These are phyloP conservation scores for Dactylonectria macrodidyma DNA, from an alignment of 2,329 filamentous ascomycete genomes.

Conservation along the genomic window DNA sequence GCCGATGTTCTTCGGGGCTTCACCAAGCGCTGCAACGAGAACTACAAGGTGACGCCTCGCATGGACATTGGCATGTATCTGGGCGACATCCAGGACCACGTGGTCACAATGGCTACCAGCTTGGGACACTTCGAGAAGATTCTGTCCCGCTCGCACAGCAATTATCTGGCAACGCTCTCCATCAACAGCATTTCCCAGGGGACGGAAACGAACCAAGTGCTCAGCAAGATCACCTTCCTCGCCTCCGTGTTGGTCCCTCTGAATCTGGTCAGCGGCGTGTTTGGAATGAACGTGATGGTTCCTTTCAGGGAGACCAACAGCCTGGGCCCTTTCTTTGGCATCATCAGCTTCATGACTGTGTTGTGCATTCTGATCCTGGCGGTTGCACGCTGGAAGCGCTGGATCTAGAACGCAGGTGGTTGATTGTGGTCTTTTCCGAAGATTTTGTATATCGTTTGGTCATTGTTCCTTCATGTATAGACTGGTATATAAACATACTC, in stretches of 20 bases:
- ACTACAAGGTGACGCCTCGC: slow-evolving; percentile 93
- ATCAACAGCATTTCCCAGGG: slow-evolving; percentile 93
- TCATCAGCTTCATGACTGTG: slow-evolving; percentile 66
- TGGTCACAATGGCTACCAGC: slow-evolving; percentile 99
- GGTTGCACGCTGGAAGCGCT: slow-evolving; percentile 62
- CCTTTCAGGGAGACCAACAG: slow-evolving; percentile 72
- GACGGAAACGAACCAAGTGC: slow-evolving; percentile 87
- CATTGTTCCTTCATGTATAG: slow-evolving; percentile 34
- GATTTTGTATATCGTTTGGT: slow-evolving; percentile 18
- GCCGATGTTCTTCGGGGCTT: slow-evolving; percentile 99
- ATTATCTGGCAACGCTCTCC: slow-evolving; percentile 94
- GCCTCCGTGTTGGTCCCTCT: slow-evolving; percentile 97
- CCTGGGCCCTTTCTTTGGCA: slow-evolving; percentile 69
- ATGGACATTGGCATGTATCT: slow-evolving; percentile 98
- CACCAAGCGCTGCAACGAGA: slow-evolving; percentile 98
- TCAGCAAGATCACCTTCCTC: slow-evolving; percentile 95
- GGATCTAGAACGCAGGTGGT: slow-evolving; percentile 57
- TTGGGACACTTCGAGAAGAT: slow-evolving; percentile 98
- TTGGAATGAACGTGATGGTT: slow-evolving; percentile 89
- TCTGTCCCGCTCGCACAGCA: slow-evolving; percentile 92
- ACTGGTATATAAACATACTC: slow-evolving; percentile 33
- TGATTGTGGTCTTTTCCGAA: slow-evolving; percentile 7
- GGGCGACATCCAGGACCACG: slow-evolving; percentile 98
- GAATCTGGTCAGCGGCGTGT: slow-evolving; percentile 90
- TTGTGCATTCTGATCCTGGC: slow-evolving; percentile 65